Evolutionary conservation across 768 basidiomycete genomes (phyloP), one percentile per base, ranked within the genome.

Genomic region (Auricularia auricula-judae): DNA sequence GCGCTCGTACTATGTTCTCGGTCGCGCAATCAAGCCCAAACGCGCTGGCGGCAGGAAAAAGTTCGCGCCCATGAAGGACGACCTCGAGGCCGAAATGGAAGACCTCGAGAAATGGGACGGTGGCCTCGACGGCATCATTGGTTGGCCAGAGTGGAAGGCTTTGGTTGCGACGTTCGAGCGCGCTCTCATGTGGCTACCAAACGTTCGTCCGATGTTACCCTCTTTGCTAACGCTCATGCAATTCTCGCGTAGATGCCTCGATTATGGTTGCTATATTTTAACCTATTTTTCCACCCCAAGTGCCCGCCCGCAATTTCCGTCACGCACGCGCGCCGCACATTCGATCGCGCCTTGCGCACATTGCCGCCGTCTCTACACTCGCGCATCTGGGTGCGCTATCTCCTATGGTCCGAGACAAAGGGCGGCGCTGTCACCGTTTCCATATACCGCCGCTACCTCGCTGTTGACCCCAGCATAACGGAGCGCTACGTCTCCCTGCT

Each of bases 91-190:
- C 64, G 93, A 92, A 67, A 78, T 82, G 66, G 87, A 88, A 66
- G 86, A 89, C 66, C 72, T 89, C 59, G 86, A 92, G 72, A 80
- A 88, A 68, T 98, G 95, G 93, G 85, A 91, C 60, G 86, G 84
- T 4, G 88, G 90, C 18, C 76, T 98, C 61, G 91, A 98, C 71
- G 86, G 88, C 2, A 79, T 94, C 4, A 81, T 97, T n/a, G 97
- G 96, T 4, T 97, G 88, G 86, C 87, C 91, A 68, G 97, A 99
- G 74, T 99, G 97, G 97, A 92, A 84, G 71, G 77, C 85, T 16
- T 82, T 99, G 12, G 81, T 96, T 18, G 89, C 93, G 8, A 84
- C 85, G 0, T 96, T 93, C 72, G 97, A 99, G 72, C 84, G 97
- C 66, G 91, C 92, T 65, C 77, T 99, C 47, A 92, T 92, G 86